Percentiles rank a stretch among this genome's conserved stretches.
Evolutionary conservation across 768 basidiomycete genomes (phyloP).

Genomic region (Mycena rebaudengoi): DNA sequence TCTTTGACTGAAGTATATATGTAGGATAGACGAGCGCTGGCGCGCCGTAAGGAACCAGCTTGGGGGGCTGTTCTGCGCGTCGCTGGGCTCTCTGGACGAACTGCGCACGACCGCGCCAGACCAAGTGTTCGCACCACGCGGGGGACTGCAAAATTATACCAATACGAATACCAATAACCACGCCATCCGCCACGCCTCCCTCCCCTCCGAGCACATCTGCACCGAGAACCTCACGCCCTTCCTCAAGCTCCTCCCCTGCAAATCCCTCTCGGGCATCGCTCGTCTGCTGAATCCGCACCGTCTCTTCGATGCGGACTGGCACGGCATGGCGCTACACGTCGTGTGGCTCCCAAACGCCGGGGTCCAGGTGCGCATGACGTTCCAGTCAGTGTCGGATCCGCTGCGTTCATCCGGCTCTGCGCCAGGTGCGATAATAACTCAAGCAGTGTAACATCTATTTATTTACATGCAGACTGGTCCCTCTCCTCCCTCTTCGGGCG

Average conservation of each 20-base stretch:
- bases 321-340: slow-evolving; percentile 86
- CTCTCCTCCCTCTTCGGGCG: not conserved
- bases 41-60: slow-evolving; percentile 86
- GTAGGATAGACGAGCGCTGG: slow-evolving; percentile 83
- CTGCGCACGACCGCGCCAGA: slow-evolving; percentile 76
- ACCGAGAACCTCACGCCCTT: slow-evolving; percentile 98
- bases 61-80: slow-evolving; percentile 94
- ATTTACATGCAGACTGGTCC: not conserved
- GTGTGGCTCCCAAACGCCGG: slow-evolving; percentile 63
- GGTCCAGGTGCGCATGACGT: slow-evolving; percentile 71
- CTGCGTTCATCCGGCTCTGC: slow-evolving; percentile 60
- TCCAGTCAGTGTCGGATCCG: slow-evolving; percentile 85
- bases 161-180: too few species aligned
- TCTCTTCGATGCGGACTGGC: slow-evolving; percentile 92
- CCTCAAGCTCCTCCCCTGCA: slow-evolving; percentile 93
- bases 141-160: slow-evolving; percentile 58
- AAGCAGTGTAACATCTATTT: not conserved
- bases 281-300: slow-evolving; percentile 84
- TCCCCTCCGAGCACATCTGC: slow-evolving; percentile 90
- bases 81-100: slow-evolving; percentile 80
- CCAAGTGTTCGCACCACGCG: slow-evolving; percentile 68
- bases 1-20: not conserved
- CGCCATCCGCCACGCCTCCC: slow-evolving; percentile 75
- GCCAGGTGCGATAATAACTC: slow-evolving; percentile 54
- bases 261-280: slow-evolving; percentile 86